Evolutionary conservation across 805 yeast genomes (phyloP), one percentile per base, ranked within the genome.

Genomic region (Pichia sporocuriosa): DNA sequence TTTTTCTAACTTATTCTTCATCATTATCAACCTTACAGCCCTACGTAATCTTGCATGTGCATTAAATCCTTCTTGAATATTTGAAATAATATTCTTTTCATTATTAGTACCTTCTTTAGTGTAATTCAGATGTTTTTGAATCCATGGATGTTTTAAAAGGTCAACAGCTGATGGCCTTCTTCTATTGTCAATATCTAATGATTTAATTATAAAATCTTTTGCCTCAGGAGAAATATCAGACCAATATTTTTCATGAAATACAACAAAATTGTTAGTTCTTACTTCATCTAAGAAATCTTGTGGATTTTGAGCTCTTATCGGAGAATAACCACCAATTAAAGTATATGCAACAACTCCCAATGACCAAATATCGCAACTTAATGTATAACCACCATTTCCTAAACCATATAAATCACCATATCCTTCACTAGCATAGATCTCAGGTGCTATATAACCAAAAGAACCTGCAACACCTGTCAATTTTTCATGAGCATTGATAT

Each of bases 371-470:
- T 90, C 98, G 64, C 96, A 90, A 1, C 96, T 90, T 55, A 84
- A 86, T 30, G 96, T 95, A 63, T 90, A 97, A 8, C 96, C 97
- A 13, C 55, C 59, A 40, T 47, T 54, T n/a, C 65, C 65, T 30
- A 61, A 47, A 4, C 63, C 65, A 40, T 61, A 61, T 23, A 58
- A 50, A 13, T 60, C 64, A 21, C 65, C 65, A 37, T 58, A 60
- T 26, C 67, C 67, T 30, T 70, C 68, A 13, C 84, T 79, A 32
- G 79, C 65, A 29, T 90, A 72, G 7, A 90, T 88, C 57, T 90
- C 98, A 0, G 98, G 98, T 0, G 97, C 97, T 26, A 95, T 96
- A 60, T 90, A 90, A 2, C 98, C 97, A 62, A 86, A 80, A 1
- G 96, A 84, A 1, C 97, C 97, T 0, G 65, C 65, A 30, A 59